Percentiles rank a stretch among this genome's conserved stretches.
Conservation (phyloP, 202 grass and related monocot genomes). For the Elaeis oleifera region DNA sequence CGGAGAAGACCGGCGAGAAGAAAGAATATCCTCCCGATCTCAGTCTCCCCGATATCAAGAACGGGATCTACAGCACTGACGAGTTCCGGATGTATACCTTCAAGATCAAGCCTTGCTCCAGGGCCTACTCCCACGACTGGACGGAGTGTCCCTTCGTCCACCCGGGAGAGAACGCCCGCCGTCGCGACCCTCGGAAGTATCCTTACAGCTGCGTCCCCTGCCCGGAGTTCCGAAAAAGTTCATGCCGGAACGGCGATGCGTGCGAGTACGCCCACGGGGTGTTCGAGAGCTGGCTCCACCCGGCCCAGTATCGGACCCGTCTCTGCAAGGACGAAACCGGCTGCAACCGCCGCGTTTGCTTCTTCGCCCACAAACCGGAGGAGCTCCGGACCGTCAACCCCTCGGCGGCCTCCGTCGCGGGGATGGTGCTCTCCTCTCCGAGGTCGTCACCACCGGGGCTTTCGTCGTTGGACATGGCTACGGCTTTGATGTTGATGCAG, state of each 20-base stretch:
- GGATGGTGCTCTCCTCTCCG: constrained; percentile 40
- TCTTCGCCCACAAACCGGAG: constrained; percentile 86
- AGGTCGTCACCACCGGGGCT: constrained; percentile 47
- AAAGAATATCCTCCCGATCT: constrained; percentile 97
- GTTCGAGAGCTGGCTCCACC: constrained; percentile 72
- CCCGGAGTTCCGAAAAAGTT: constrained; percentile 90
- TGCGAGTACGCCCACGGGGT: constrained; percentile 88
- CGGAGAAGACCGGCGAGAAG: constrained; percentile 28
- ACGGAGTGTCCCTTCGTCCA: constrained; percentile 99
- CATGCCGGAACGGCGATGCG: constrained; percentile 75
- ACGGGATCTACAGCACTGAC: constrained; percentile 83
- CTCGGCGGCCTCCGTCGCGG: constrained; percentile 61
- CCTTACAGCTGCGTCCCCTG: constrained; percentile 95
- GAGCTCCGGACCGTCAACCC: constrained; percentile 91
- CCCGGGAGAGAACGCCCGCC: constrained; percentile 95
- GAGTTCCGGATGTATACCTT: constrained; percentile 99
- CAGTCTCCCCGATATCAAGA: constrained; percentile 89
- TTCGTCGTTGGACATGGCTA: constrained; percentile 48
- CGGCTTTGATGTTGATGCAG: constrained; percentile 45
- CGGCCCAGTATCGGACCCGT: constrained; percentile 70
- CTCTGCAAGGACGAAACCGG: constrained; percentile 96
- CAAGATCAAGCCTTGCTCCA: constrained; percentile 98
- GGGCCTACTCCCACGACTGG: constrained; percentile 99
- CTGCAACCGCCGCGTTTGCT: constrained; percentile 82
- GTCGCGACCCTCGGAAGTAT: constrained; percentile 88